A percentile compares a stretch with the other conserved stretches of the same genome.
Evolutionary conservation across 768 basidiomycete species (phyloP).

Genomic region (Russula dissimulans): DNA sequence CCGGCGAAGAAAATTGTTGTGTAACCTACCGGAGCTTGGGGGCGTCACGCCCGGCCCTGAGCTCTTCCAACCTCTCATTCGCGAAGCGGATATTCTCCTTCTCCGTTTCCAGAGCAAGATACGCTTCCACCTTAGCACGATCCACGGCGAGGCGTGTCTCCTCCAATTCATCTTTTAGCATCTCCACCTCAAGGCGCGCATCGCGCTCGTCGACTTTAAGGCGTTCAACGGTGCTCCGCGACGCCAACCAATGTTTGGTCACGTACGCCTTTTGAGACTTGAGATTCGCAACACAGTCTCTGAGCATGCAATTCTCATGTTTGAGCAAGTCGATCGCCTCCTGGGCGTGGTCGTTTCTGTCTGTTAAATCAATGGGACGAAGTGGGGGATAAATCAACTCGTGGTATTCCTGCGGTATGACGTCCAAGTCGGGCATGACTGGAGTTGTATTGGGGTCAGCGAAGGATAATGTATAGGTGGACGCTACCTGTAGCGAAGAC

Average conservation of each 20-base stretch:
- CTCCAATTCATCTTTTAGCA: too few species aligned
- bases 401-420: constrained; percentile 13
- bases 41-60: neutral
- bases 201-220: constrained; percentile 4
- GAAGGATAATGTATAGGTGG: too few species aligned
- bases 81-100: neutral
- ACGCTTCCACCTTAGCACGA: too few species aligned
- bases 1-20: neutral
- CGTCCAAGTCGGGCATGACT: constrained; percentile 5
- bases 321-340: neutral
- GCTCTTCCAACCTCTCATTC: neutral
- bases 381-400: constrained; percentile 1
- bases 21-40: neutral
- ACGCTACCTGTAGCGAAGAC: neutral
- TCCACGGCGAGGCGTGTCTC: too few species aligned
- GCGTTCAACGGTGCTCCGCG: neutral
- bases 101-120: neutral
- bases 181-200: neutral
- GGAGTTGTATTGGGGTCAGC: neutral
- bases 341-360: neutral
- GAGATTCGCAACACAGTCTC: neutral
- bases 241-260: constrained; percentile 1
- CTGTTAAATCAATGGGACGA: constrained; percentile 11
- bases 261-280: constrained; percentile 12
- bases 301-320: neutral